Base-by-base conservation (phyloP, 208 protist species). In the Trypanosomatidae sp. region DNA sequence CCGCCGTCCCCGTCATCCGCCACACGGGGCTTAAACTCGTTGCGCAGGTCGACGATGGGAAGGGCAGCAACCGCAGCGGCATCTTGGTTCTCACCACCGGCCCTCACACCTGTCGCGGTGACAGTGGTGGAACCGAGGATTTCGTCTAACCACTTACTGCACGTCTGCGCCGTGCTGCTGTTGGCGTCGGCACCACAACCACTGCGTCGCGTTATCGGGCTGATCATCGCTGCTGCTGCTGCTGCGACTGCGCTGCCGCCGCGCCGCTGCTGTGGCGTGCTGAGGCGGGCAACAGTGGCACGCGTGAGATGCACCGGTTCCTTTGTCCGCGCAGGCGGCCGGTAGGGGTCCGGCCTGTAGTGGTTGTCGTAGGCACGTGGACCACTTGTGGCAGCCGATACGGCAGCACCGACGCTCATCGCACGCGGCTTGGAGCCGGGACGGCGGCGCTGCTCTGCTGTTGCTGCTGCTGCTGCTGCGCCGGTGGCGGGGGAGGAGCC, bases 41-140 rank as follows among this genome's bases (percentile, higher is more conserved):
- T 79, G 39, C 88, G 85, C 7, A 92, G 69, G 50, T 92, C 88
- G 0, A 92, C 78, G 19, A 90, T 66, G 9, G 84, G 84, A 53
- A 92, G 62, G 17, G 74, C 33, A 41, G 30, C 46, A 8, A 72
- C 59, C 7, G 41, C 70, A 1, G 55, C 66, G 1, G 62, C 67
- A 12, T 62, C 72, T n/a, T 62, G 62, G 44, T 68, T 65, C 12
- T n/a, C 25, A 2, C 53, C 10, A 6, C 69, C 62, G 0, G 44
- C 25, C 19, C 52, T 39, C 70, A 80, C 76, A 4, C 76, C 70
- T 4, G 76, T 68, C 3, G 69, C 28, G 1, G 69, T 80, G 17
- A 80, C 76, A 0, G 72, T 75, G 25, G 79, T 74, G 56, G 73
- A 72, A 55, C 69, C 65, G 12, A 87, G 71, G 5, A 81, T 75